Evolutionary conservation across 2,329 filamentous ascomycete genomes (phyloP).

Genomic region (Cercospora sp.): DNA sequence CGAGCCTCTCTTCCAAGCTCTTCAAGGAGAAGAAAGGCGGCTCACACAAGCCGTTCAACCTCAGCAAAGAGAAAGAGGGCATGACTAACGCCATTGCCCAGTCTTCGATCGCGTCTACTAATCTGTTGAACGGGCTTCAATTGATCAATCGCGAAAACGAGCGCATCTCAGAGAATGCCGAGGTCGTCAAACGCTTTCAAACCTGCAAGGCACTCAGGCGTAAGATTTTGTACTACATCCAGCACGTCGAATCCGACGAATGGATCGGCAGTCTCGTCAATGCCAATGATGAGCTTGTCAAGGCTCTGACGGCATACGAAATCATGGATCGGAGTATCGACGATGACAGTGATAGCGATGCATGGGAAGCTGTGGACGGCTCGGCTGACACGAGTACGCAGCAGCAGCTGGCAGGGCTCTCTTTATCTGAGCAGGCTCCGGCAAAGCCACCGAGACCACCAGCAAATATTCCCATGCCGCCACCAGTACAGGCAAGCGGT

Average conservation of each 20-base stretch:
- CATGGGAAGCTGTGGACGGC: conserved; percentile 45
- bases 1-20: conserved; percentile 33
- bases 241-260: conserved; percentile 85
- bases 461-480: conserved; percentile 41
- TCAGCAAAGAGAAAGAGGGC: conserved; percentile 82
- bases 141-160: conserved; percentile 87
- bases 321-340: conserved; percentile 86
- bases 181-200: conserved; percentile 76
- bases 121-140: conserved; percentile 82
- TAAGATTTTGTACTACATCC: conserved; percentile 87
- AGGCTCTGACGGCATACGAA: conserved; percentile 89
- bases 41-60: conserved; percentile 67
- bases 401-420: conserved; percentile 49
- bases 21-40: conserved; percentile 48
- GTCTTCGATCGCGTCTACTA: conserved; percentile 85
- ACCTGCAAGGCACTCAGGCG: conserved; percentile 80
- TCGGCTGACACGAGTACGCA: conserved; percentile 34
- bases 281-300: conserved; percentile 94
- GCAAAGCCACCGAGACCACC: conserved; percentile 51
- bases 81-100: conserved; percentile 89
- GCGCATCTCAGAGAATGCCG: conserved; percentile 79
- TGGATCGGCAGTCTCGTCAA: conserved; percentile 88
- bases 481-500: conserved; percentile 26
- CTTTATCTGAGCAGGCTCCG: conserved; percentile 47
- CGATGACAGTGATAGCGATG: conserved; percentile 65